phyloP scores from a whole-genome alignment of 352 stramenopile genomes.

The Thalassiosira mediterranea region DNA sequence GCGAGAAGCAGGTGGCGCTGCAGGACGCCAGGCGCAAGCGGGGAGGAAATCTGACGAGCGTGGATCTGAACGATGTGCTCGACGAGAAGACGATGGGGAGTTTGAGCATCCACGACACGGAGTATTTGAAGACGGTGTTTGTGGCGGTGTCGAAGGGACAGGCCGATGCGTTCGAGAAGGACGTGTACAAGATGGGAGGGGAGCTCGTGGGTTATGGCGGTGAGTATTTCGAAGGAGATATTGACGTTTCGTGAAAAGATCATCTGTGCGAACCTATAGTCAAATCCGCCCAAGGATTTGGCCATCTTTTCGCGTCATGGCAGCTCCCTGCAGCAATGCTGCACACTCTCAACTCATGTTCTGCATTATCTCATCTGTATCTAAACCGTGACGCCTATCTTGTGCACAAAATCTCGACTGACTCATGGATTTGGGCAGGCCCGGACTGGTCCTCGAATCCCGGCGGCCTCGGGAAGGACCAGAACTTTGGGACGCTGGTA shows the following conservation, averaged over 20 bases:
- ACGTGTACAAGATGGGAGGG: conserved; percentile 64
- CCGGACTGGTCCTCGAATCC: conserved; percentile 75
- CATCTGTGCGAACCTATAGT: no score
- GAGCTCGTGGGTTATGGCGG: conserved; percentile 79
- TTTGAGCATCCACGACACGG: conserved; percentile 94
- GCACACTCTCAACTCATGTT: no score
- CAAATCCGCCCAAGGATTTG: no score
- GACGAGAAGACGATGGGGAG: conserved; percentile 85
- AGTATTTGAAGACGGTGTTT: conserved; percentile 96
- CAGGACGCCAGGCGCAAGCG: conserved; percentile 90
- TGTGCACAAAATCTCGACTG: no score
- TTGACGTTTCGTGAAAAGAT: no score
- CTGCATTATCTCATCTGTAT: no score
- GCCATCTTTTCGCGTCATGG: conserved; percentile 9
- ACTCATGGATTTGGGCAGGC: conserved; percentile 20
- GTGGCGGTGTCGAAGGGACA: conserved; percentile 92
- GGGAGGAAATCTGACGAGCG: conserved; percentile 93
- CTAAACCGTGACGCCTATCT: no score
- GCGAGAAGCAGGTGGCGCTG: conserved; percentile 88
- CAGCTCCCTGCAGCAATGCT: no score
- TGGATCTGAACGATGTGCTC: conserved; percentile 94
- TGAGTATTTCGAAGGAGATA: conserved; percentile 44
- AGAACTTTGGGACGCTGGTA: conserved; percentile 87
- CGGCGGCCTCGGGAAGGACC: conserved; percentile 66
- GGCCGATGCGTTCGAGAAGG: conserved; percentile 84